phyloP scores from a whole-genome alignment of 345 rosid species.

The Salix caprea region DNA sequence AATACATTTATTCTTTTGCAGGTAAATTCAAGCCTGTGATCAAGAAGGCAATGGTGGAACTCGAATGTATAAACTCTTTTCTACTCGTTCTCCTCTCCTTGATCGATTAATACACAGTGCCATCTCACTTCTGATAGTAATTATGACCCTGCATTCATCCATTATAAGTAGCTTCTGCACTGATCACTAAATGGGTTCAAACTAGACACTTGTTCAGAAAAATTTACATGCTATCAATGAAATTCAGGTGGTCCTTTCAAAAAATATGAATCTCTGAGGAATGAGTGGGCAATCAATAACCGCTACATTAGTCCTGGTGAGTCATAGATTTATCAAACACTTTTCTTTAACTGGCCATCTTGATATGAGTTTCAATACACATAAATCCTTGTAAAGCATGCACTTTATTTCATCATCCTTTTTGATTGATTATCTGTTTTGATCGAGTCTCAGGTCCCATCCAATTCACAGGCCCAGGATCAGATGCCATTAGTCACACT shows the following conservation, averaged over 20 bases:
- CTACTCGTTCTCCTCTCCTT: background rate
- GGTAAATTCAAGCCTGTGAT: slow-evolving; percentile 96
- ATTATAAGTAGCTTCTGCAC: background rate
- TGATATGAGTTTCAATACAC: background rate
- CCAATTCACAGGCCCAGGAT: slow-evolving; percentile 74
- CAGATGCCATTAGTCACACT: slow-evolving; percentile 62
- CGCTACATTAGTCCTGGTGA: slow-evolving; percentile 89
- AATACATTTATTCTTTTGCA: slow-evolving; percentile 17
- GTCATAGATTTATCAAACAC: slow-evolving; percentile 17
- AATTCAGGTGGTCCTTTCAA: slow-evolving; percentile 81
- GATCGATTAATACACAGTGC: background rate
- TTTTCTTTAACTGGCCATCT: background rate
- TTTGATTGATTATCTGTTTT: background rate
- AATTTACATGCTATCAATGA: background rate
- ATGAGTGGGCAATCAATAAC: slow-evolving; percentile 85
- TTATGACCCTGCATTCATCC: background rate
- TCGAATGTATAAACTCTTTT: slow-evolving; percentile 52
- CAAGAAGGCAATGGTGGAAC: slow-evolving; percentile 99
- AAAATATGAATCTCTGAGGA: slow-evolving; percentile 62
- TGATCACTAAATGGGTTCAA: background rate
- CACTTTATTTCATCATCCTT: background rate
- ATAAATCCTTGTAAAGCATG: background rate
- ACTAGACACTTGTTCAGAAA: background rate
- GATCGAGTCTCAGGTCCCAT: slow-evolving; percentile 58
- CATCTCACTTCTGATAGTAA: background rate